Base-by-base conservation (phyloP, 2,329 filamentous ascomycete genomes). In the Neopestalotiopsis sp. region DNA sequence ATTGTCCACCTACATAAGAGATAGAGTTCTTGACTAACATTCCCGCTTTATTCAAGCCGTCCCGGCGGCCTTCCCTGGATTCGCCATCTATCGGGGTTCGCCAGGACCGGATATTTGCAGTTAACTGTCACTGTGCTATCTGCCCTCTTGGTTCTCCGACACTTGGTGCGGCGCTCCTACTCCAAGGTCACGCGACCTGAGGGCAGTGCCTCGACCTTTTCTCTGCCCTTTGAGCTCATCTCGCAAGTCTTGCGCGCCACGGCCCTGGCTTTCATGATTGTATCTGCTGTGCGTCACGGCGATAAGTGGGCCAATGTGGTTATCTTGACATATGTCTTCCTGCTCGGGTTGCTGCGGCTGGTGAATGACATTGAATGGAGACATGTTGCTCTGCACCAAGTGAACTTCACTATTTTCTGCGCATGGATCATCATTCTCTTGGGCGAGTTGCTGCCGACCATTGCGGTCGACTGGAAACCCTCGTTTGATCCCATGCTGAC, bases 331-430 rank as follows among this genome's bases (percentile, higher is more conserved):
- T 86, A 86, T 71, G 78, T 80, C 53, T 82, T 86, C 61, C 28
- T 81, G 49, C 74, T 87, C 4, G 85, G 85, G 30, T 74, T 87
- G 28, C 63, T 81, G 32, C 81, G 85, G 13, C 79, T 85, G 57
- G 70, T 79, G 67, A 77, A 80, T 69, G 76, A 83, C 68, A 70
- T 81, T 66, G 76, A 79, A 71, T 87, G 84, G 84, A 82, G 84
- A 24, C 84, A 82, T 73, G 76, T 81, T 64, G 80, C 81, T 14
- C 76, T 87, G 59, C 83, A 85, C 68, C 85, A 87, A 73, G 78
- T 85, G 75, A 87, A 87, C 75, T 80, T 84, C 69, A 78, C 83
- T 56, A 76, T 84, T 61, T 74, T 76, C n/a, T 73, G 76, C 57
- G 74, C 80, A 67, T 72, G 85, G 30, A 63, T 81, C 40, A 70